Evolutionary conservation across 106 monocot genomes (phyloP).

Genomic region (Ottelia alismoides): DNA sequence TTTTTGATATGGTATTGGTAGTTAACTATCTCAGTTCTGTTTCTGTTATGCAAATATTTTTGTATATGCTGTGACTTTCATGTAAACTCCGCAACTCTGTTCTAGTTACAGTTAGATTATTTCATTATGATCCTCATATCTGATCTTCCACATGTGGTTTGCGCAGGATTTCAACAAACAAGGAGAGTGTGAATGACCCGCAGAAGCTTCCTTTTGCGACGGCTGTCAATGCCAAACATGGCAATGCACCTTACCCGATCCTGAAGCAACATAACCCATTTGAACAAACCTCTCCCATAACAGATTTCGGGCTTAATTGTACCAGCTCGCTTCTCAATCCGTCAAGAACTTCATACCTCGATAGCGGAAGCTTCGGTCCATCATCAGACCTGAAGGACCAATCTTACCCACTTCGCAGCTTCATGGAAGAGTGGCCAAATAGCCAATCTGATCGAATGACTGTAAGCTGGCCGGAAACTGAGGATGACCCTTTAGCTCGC

Average conservation of each 20-base stretch:
- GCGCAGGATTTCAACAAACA: constrained; percentile 38
- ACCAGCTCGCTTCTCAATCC: constrained; percentile 19
- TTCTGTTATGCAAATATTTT: neutral
- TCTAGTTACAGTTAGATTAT: neutral
- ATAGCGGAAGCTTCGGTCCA: neutral
- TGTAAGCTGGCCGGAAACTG: constrained; percentile 27
- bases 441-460: constrained; percentile 19
- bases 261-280: constrained; percentile 29
- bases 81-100: neutral
- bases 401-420: constrained; percentile 39
- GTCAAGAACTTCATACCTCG: constrained; percentile 18
- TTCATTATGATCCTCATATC: neutral
- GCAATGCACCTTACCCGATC: constrained; percentile 8
- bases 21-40: neutral
- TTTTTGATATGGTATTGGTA: neutral
- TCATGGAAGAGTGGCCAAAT: constrained; percentile 56
- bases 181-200: constrained; percentile 23
- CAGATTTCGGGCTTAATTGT: constrained; percentile 23
- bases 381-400: neutral
- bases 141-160: neutral
- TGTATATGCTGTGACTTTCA: no score
- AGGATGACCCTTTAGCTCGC: constrained; percentile 26
- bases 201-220: constrained; percentile 8
- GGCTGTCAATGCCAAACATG: constrained; percentile 8
- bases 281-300: constrained; percentile 7